Base-by-base conservation (phyloP, 177 flowering plant species). In the Vitis hybrid region DNA sequence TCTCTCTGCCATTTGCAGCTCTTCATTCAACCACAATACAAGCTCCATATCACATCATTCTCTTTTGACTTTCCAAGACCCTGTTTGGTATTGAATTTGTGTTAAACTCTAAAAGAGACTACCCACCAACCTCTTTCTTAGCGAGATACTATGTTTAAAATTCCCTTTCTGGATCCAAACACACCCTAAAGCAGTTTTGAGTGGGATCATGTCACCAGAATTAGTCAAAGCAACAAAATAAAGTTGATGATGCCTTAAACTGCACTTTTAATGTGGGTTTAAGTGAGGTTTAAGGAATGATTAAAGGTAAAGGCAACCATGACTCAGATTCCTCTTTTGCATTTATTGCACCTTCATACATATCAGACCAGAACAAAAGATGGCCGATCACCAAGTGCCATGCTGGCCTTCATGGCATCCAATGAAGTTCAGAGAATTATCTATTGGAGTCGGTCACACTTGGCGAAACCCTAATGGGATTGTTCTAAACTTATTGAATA, bases 141-240 rank as follows among this genome's bases (percentile, higher is more conserved):
- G 15, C n/a, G 16, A 14, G 19, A 54, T 54, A 16, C 56, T 11
- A 19, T 57, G 9, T 57, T 16, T 18, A 19, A 16, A 19, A 57
- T 0, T 14, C 19, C 24, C 21, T 27, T 27, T 14, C 46, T 35
- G 46, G 46, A 35, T 35, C 46, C 46, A 35, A 35, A 35, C 46
- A 35, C 46, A 35, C 46, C 46, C 8, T 35, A 35, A 35, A 35
- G 46, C 46, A 0, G 46, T 35, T 35, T 35, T 35, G 46, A 35
- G 56, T 54, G 56, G 56, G 56, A 54, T 11, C 56, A 54, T 15
- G 7, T 35, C 46, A 35, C 46, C 46, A 0, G 0, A 57, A 0
- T 57, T 57, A 57, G 60, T 57, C 60, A 16, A 57, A 57, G 60
- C 60, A 57, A 7, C 27, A 57, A 57, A 16, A 16, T 57, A 24